Evolutionary conservation across 2,329 filamentous ascomycete species (phyloP).

Genomic region (Tolypocladium tropicale): DNA sequence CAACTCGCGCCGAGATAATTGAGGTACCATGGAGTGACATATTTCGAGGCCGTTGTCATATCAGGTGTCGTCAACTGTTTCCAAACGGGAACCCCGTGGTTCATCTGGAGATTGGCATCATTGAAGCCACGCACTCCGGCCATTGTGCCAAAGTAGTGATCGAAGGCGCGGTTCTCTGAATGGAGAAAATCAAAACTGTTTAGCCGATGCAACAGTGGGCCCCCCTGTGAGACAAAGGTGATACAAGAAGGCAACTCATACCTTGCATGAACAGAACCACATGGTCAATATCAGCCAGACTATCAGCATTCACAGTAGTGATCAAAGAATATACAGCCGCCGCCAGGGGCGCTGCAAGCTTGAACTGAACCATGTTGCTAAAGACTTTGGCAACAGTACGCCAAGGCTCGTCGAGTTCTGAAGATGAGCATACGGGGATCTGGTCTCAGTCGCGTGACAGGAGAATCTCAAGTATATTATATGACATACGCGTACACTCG

Average conservation of each 20-base stretch:
- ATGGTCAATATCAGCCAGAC: constrained; percentile 37
- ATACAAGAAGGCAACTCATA: not conserved
- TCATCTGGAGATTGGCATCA: constrained; percentile 44
- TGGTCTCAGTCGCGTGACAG: not conserved
- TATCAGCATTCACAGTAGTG: constrained; percentile 1
- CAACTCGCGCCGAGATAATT: constrained; percentile 43
- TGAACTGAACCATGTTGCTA: not conserved
- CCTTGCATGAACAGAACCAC: constrained; percentile 48
- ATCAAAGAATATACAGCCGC: not conserved
- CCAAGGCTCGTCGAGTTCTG: too few relatives aligned
- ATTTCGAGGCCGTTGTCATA: constrained; percentile 27
- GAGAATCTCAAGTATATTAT: not conserved
- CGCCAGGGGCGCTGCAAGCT: not conserved
- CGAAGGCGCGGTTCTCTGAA: constrained; percentile 25
- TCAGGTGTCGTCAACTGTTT: constrained; percentile 31
- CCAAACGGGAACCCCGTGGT: constrained; percentile 33
- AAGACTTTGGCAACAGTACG: not conserved
- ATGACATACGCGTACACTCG: not conserved
- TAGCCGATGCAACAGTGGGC: too few relatives aligned
- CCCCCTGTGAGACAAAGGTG: not conserved
- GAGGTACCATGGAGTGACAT: constrained; percentile 42
- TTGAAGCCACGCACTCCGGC: constrained; percentile 43
- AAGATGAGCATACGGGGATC: not conserved
- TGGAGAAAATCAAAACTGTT: too few relatives aligned
- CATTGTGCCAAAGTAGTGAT: constrained; percentile 45